Evolutionary conservation across 306 rosid species (phyloP), one percentile per base, ranked within the genome.

Genomic region (Trifolium repens): DNA sequence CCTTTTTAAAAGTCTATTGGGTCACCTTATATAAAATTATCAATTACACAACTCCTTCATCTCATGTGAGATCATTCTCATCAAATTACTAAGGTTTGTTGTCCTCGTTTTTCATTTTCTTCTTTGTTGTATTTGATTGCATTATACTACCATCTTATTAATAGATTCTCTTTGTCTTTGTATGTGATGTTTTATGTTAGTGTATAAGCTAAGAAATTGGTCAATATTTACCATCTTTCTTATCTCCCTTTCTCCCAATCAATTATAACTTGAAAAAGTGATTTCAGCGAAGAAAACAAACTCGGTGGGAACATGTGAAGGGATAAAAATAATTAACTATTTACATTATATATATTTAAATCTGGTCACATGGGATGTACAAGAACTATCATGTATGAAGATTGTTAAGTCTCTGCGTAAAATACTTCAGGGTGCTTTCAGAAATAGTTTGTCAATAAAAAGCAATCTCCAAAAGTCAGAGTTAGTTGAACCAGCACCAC

Each of bases 401-500:
- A 42, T 32, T 71, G 65, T 67, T 74, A 72, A 50, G 75, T 58
- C 66, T 79, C 69, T 81, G 69, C 71, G 57, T 74, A 69, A 76
- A 61, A 84, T 71, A 86, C 69, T 70, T 78, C 77, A 81, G 43
- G 73, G 69, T 9, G 71, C 79, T 81, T 81, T 79, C 83, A 81
- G 62, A 79, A 83, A 81, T 34, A 60, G 61, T 72, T 73, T 72
- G 79, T 77, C 85, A 73, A 80, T 79, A 81, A 79, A 83, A 80
- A 86, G 78, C 77, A 75, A 75, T 77, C 60, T 73, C 87, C 35
- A 69, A 80, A 80, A 76, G 78, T 73, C 30, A 66, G 24, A 66
- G 93, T 83, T 79, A 83, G 89, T 80, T 53, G 80, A 81, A 57
- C 77, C 71, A 73, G 79, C 77, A 68, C 69, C 39, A 47, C 81